Conservation (phyloP, 1,139 yeast species). For the Eremothecium sinecaudum region DNA sequence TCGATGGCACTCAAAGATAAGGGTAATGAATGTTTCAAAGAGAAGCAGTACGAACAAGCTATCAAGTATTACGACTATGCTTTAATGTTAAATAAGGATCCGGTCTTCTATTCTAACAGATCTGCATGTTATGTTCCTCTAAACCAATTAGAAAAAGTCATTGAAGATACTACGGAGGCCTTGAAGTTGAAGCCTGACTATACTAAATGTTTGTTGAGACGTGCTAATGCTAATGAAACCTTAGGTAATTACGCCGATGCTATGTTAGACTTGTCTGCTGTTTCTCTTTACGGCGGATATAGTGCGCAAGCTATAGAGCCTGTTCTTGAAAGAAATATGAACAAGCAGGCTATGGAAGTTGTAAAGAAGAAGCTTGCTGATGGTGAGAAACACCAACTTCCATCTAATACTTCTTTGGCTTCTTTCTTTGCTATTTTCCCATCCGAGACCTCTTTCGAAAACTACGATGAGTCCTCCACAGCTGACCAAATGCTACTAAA, state of each 20-base stretch:
- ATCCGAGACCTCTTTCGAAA: constrained; percentile 28
- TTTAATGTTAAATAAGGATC: constrained; percentile 62
- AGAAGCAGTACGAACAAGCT: constrained; percentile 61
- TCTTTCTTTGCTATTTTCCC: constrained; percentile 67
- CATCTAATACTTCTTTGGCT: constrained; percentile 76
- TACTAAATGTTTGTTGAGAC: constrained; percentile 72
- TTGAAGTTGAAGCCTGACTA: constrained; percentile 80
- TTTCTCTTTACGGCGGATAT: constrained; percentile 69
- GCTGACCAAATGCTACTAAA: constrained; percentile 56
- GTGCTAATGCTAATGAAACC: constrained; percentile 81
- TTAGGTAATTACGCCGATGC: constrained; percentile 74
- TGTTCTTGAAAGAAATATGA: constrained; percentile 79
- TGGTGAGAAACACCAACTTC: constrained; percentile 42
- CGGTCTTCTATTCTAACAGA: constrained; percentile 85
- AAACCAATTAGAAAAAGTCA: constrained; percentile 68
- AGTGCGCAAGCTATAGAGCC: constrained; percentile 69
- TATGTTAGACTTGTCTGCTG: constrained; percentile 83
- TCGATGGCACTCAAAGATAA: constrained; percentile 77
- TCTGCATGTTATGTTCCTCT: constrained; percentile 91
- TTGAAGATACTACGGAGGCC: constrained; percentile 82
- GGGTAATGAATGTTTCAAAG: constrained; percentile 74
- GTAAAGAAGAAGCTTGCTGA: constrained; percentile 51
- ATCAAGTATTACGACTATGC: constrained; percentile 73
- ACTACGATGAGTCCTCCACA: constrained; percentile 41
- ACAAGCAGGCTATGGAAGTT: constrained; percentile 59